Conservation (phyloP, 768 basidiomycete genomes). For the Heimioporus sp. region DNA sequence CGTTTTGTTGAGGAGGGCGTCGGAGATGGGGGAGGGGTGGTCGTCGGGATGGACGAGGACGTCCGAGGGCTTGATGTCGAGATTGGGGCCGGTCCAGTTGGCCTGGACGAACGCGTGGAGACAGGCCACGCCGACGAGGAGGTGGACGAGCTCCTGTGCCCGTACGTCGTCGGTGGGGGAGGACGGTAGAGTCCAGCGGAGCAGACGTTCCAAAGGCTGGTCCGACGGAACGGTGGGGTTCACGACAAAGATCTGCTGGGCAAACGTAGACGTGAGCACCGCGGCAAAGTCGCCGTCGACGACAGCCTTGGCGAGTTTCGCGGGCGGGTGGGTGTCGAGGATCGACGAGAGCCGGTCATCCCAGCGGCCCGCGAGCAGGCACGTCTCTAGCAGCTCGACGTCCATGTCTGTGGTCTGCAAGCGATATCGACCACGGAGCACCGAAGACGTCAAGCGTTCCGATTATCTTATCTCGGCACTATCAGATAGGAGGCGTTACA, state of each 20-base stretch:
- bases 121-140: slow-evolving; percentile 73
- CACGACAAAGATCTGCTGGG: slow-evolving; percentile 39
- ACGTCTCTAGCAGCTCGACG: slow-evolving; percentile 45
- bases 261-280: slow-evolving; percentile 46
- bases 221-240: slow-evolving; percentile 32
- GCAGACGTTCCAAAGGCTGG: slow-evolving; percentile 37
- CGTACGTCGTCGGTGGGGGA: slow-evolving; percentile 32
- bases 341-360: slow-evolving; percentile 21
- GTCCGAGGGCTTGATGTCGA: slow-evolving; percentile 52
- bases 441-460: neutral
- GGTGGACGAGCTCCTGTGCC: slow-evolving; percentile 52
- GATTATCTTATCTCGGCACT: slow-evolving; percentile 3
- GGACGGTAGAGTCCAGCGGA: slow-evolving; percentile 30
- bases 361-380: slow-evolving; percentile 55
- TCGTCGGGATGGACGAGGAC: slow-evolving; percentile 37
- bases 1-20: slow-evolving; percentile 56
- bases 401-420: slow-evolving; percentile 17
- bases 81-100: slow-evolving; percentile 96
- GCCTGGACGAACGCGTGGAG: slow-evolving; percentile 88
- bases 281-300: slow-evolving; percentile 58
- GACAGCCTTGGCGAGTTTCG: slow-evolving; percentile 51
- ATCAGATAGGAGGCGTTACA: no score
- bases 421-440: neutral
- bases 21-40: slow-evolving; percentile 28
- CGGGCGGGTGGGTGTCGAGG: slow-evolving; percentile 20